Evolutionary conservation across 345 rosid species (phyloP), one percentile per base, ranked within the genome.

Genomic region (Theobroma cacao): DNA sequence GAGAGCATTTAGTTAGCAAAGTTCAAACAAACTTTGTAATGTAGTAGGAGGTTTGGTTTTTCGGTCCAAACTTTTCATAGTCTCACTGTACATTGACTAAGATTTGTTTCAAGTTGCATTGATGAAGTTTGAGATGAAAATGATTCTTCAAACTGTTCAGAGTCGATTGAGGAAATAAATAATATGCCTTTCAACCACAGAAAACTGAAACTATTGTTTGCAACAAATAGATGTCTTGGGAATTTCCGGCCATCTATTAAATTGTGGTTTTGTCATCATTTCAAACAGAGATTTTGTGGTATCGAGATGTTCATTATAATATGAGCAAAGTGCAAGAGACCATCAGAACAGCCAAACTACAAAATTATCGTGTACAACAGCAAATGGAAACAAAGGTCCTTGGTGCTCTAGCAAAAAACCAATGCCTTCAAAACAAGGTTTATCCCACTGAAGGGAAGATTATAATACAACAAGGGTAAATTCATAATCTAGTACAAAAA

Each of bases 1-100:
- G 95, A 67, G 93, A 95, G 85, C 97, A 95, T 88, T 77, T 95
- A n/a, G 92, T 87, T 6, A 81, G 89, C 84, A 93, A 91, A 87
- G 95, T 93, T 20, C 80, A 78, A 30, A 91, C 92, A 1, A 93
- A 92, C 80, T 93, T 92, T 38, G 90, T 84, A 47, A 62, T 75
- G 77, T 86, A 79, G 77, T 86, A 79, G 74, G n/a, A 76, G n/a
- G 40, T 68, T 3, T 5, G 7, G 20, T 10, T 36, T 64, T 36
- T 36, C 0, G 14, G 9, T 26, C 30, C 9, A n/a, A 33, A 36
- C 30, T 11, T 65, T 65, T 65, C 30, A n/a, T 65, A 7, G 30
- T 11, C 17, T 36, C 14, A 34, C 34, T 33, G 41, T 34, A 34
- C 43, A 18, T 61, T 61, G 43, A 18, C 26, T 18, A 20, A 20